These are phyloP conservation scores for Fonsecaea pugnacius DNA, from an alignment of 2,329 filamentous ascomycete genomes.

Conservation along the genomic window DNA sequence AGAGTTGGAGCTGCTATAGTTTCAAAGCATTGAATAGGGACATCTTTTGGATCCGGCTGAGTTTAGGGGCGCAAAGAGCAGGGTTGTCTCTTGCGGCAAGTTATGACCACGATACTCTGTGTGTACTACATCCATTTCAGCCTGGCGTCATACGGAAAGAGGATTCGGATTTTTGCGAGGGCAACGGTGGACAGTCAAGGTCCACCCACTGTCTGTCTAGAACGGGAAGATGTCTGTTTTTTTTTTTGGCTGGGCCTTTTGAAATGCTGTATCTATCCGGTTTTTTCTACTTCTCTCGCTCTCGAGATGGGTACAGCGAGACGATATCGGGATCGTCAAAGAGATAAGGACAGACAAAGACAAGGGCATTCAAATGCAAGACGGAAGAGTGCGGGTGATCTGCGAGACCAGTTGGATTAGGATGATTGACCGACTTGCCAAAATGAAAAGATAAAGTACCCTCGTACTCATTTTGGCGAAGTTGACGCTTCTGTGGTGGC, in stretches of 20 bases:
- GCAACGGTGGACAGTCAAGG: constrained; percentile 1
- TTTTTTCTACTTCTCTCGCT: neutral
- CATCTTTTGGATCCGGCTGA: constrained; percentile 21
- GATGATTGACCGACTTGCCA: neutral
- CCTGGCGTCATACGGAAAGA: constrained; percentile 13
- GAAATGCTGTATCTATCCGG: constrained; percentile 5
- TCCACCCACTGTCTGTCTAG: constrained; percentile 9
- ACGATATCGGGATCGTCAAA: neutral
- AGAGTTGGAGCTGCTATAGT: neutral
- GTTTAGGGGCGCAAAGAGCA: constrained; percentile 1
- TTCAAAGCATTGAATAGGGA: constrained; percentile 20
- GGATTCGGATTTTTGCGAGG: constrained; percentile 3
- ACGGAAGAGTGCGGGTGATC: neutral
- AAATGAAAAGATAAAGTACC: neutral
- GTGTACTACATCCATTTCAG: constrained; percentile 18
- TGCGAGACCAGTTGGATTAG: neutral
- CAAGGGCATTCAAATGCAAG: neutral
- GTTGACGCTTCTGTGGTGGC: too few relatives aligned
- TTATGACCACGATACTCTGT: constrained; percentile 18
- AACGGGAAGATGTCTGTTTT: constrained; percentile 5
- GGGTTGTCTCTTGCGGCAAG: neutral
- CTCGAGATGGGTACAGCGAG: neutral
- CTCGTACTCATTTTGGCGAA: too few relatives aligned
- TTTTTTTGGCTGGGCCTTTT: constrained; percentile 10
- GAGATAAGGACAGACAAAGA: neutral